phyloP scores from a whole-genome alignment of 2,329 filamentous ascomycete species.

The Aspergillus fructus region DNA sequence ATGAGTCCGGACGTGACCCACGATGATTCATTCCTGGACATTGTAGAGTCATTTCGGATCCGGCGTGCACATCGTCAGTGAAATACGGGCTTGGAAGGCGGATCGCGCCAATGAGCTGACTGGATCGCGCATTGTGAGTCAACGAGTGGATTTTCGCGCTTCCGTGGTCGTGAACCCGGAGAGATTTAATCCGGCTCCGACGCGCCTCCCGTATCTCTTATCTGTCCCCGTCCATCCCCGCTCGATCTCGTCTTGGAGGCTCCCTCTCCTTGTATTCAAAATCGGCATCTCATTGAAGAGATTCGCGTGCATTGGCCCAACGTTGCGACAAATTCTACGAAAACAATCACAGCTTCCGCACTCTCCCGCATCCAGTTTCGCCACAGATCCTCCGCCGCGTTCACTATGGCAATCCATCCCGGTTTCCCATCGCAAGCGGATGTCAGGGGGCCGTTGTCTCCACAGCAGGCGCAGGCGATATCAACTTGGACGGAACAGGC shows the following conservation, averaged over 20 bases:
- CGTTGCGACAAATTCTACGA: not conserved
- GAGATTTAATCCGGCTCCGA: not conserved
- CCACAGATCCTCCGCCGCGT: not conserved
- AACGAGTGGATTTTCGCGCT: slow-evolving; percentile 4
- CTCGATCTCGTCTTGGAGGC: not conserved
- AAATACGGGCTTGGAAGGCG: not conserved
- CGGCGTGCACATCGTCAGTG: not conserved
- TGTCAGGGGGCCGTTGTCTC: slow-evolving; percentile 29
- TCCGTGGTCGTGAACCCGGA: not conserved
- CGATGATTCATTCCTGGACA: not conserved
- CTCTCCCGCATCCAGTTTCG: not conserved
- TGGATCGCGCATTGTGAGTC: slow-evolving; percentile 6
- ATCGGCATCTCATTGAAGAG: not conserved
- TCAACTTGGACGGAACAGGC: slow-evolving; percentile 64
- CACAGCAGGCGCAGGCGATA: slow-evolving; percentile 55
- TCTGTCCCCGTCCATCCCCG: slow-evolving; percentile 7
- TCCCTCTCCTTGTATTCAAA: not conserved
- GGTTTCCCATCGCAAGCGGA: slow-evolving; percentile 27
- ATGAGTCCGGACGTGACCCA: not conserved
- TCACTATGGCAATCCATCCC: slow-evolving; percentile 45
- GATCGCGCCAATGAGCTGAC: slow-evolving; percentile 1
- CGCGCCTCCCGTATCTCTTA: slow-evolving; percentile 12
- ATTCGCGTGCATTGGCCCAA: not conserved
- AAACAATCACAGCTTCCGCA: not conserved
- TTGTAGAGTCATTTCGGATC: not conserved